Percentiles rank a stretch among this genome's conserved stretches.
These are phyloP conservation scores for Pichia thaimueangensis DNA, from an alignment of 805 yeast genomes.

Conservation along the genomic window DNA sequence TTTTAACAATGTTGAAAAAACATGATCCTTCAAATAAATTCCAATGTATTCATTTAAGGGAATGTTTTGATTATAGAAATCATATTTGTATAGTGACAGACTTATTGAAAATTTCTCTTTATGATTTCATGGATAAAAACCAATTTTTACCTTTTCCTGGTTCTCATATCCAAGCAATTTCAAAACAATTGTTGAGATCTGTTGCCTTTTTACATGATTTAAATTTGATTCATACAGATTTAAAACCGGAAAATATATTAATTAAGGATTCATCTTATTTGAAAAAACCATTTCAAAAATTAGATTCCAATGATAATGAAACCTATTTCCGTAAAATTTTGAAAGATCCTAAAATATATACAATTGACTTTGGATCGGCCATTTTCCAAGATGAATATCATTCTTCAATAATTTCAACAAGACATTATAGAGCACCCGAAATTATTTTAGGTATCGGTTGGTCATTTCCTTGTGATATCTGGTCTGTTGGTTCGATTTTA, in stretches of 20 bases:
- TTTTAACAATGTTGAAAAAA: conserved; percentile 63
- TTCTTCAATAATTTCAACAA: conserved; percentile 82
- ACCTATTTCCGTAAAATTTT: conserved; percentile 39
- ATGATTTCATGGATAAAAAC: conserved; percentile 83
- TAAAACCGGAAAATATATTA: conserved; percentile 92
- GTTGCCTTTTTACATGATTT: conserved; percentile 88
- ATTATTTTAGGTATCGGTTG: conserved; percentile 92
- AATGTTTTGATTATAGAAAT: conserved; percentile 86
- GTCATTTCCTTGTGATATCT: conserved; percentile 94
- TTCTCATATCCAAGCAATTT: conserved; percentile 81
- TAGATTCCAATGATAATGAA: conserved; percentile 2
- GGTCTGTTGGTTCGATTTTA: conserved; percentile 94
- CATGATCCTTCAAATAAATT: conserved; percentile 62
- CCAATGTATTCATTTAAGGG: conserved; percentile 80
- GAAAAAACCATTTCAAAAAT: conserved; percentile 31
- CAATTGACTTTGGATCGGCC: conserved; percentile 97
- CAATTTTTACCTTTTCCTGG: conserved; percentile 90
- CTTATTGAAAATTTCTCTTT: conserved; percentile 73
- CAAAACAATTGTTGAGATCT: conserved; percentile 76
- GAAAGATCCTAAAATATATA: conserved; percentile 72
- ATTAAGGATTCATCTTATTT: conserved; percentile 47
- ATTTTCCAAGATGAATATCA: conserved; percentile 92
- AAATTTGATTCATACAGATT: conserved; percentile 88
- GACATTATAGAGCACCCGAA: conserved; percentile 97
- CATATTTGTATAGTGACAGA: conserved; percentile 95